Conservation (phyloP, 192 early-diverging fungal genomes). For the Dissophora globulifera region DNA sequence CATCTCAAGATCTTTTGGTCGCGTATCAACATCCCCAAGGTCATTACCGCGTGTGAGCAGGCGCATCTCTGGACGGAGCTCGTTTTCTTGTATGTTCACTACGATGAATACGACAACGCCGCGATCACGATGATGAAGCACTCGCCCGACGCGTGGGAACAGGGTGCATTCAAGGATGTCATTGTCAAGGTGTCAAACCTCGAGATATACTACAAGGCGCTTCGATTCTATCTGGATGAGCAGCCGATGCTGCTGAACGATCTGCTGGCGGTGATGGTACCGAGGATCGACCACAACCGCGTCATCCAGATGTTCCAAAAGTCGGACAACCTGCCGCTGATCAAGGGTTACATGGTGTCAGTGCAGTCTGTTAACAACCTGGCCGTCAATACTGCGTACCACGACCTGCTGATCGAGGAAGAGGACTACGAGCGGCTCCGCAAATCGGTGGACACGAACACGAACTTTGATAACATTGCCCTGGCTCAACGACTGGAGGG, state of each 20-base stretch:
- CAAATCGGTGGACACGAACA: conserved; percentile 93
- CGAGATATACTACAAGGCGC: conserved; percentile 98
- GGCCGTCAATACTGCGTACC: conserved; percentile 95
- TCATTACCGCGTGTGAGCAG: conserved; percentile 92
- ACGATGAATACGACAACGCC: conserved; percentile 99
- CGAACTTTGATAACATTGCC: conserved; percentile 94
- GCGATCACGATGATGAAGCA: conserved; percentile 95
- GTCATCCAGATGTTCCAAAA: conserved; percentile 98
- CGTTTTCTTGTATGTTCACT: conserved; percentile 98
- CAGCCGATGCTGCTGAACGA: conserved; percentile 96
- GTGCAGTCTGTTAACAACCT: conserved; percentile 94
- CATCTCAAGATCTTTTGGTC: conserved; percentile 97
- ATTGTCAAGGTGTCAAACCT: conserved; percentile 97
- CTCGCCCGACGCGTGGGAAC: conserved; percentile 96
- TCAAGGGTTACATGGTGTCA: conserved; percentile 95
- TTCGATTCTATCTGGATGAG: conserved; percentile 96
- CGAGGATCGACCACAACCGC: conserved; percentile 95
- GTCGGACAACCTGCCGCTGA: conserved; percentile 96
- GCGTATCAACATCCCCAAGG: conserved; percentile 99
- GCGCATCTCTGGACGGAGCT: conserved; percentile 98
- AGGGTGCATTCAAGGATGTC: conserved; percentile 95
- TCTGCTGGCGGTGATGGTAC: conserved; percentile 86
- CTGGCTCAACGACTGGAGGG: conserved; percentile 93
- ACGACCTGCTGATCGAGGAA: conserved; percentile 98
- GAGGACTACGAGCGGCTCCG: conserved; percentile 95